These are phyloP conservation scores for Stemphylium lycopersici DNA, from an alignment of 2,329 filamentous ascomycete species.

Conservation along the genomic window DNA sequence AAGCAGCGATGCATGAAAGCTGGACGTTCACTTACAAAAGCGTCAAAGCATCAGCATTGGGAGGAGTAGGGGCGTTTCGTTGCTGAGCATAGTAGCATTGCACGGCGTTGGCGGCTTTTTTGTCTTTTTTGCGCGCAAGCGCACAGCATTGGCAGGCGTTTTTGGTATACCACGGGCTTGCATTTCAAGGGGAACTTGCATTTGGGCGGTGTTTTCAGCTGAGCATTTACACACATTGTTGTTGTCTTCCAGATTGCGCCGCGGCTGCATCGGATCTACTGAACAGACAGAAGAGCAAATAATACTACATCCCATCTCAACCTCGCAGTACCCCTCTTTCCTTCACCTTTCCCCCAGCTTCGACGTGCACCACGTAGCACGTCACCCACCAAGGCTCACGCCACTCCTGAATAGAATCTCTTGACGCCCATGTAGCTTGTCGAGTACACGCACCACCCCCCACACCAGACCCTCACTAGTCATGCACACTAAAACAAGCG, in stretches of 20 bases:
- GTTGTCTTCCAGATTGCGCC: constrained; percentile 11
- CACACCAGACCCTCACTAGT: constrained; percentile 12
- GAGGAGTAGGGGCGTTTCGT: constrained; percentile 29
- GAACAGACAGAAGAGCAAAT: constrained; percentile 9
- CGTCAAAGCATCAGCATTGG: constrained; percentile 34
- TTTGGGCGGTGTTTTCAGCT: constrained; percentile 36
- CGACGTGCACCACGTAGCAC: constrained; percentile 1
- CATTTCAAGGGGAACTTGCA: constrained; percentile 24
- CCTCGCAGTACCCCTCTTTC: background rate
- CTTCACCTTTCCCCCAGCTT: background rate
- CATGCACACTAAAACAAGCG: constrained; percentile 14
- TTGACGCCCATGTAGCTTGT: constrained; percentile 2
- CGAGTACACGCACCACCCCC: constrained; percentile 7
- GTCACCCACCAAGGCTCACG: background rate
- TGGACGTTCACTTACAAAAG: background rate
- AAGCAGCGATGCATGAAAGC: background rate
- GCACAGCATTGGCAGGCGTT: constrained; percentile 29
- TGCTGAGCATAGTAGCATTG: constrained; percentile 27
- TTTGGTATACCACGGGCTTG: constrained; percentile 16
- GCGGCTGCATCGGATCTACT: constrained; percentile 12
- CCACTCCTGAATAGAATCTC: background rate
- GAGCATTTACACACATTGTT: constrained; percentile 34
- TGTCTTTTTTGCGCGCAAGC: constrained; percentile 4
- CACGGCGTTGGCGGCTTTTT: constrained; percentile 25
- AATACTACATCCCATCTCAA: constrained; percentile 8